Base-by-base conservation (phyloP, 2,329 filamentous ascomycete genomes). In the Ceratocystiopsis minuta region DNA sequence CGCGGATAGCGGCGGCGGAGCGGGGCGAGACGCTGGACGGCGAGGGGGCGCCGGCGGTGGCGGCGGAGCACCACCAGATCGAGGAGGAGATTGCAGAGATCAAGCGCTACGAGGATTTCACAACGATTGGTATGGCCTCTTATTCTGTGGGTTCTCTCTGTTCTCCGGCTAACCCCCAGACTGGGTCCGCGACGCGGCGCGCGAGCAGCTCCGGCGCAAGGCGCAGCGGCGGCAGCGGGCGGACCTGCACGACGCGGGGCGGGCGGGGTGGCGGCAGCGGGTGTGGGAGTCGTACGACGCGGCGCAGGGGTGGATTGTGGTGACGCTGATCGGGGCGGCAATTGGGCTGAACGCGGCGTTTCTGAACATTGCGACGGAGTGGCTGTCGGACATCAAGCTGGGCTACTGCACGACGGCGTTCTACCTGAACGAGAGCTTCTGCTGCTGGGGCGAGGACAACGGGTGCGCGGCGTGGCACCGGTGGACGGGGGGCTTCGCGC, bases 81-180 rank as follows among this genome's bases (percentile, higher is more conserved):
- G 81, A 86, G 46, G 87, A 96, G 55, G 90, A 98, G 63, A 94
- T 98, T 55, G 87, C 82, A 20, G 81, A 95, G 65, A 96, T 98
- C 57, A 95, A 95, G 64, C 75, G 88, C 63, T 98, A 98, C 63
- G 90, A 94, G 71, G 90, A 98, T 62, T 98, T 98, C 57, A 94
- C 87, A 6, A 98, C 90, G 1, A 90, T 90, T 71, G 75, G 75
- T 79, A 66, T 52, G 57, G 5, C 32, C 7, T 12, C 13, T 10
- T 12, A 33, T 33, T 33, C 10, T 11, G 13, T 33, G 11, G 2
- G 13, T 3, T 4, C 11, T 12, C 32, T 15, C 6, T n/a, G n/a
- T n/a, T 10, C 31, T 14, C 31, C 5, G 3, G 31, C 31, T 13
- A 18, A 9, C 6, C 17, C 14, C 18, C 39, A 74, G 90, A 98